Base-by-base conservation (phyloP, 805 yeast species). In the Ogataea chonburiensis region DNA sequence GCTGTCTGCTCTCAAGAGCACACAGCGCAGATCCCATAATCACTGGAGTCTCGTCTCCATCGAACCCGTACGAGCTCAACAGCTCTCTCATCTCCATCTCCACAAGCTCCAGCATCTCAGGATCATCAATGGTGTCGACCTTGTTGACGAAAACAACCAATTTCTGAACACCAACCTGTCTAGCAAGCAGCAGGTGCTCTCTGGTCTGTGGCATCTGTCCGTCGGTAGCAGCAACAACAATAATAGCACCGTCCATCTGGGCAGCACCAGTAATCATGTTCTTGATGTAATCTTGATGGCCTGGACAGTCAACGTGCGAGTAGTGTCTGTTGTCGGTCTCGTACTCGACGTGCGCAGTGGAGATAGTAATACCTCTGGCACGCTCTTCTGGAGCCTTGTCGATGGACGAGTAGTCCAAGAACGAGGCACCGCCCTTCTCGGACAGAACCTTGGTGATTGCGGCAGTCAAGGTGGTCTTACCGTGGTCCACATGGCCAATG, bases 31-130 rank as follows among this genome's bases (percentile, higher is more conserved):
- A 89, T 56, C 98, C 98, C 96, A 91, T 89, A 50, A 93, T 71
- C 45, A 93, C 97, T 43, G 98, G 98, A 50, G 95, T 82, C 70
- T 91, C 82, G 61, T 93, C 98, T 71, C 98, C 98, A 61, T 93
- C 98, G 53, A 91, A 93, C 43, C 97, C 98, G 67, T 89, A 93
- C 51, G 85, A 75, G 51, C 80, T 60, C 61, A 93, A 75, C 50
- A 93, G 76, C 64, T 93, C 98, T 73, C 98, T 85, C 98, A 93
- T 93, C 76, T 93, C 98, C 98, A 93, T 93, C 75, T 93, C 98
- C 51, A 93, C 98, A 57, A 93, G 81, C 75, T 93, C 98, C 66
- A 93, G 77, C 97, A 91, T 93, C 75, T 93, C 98, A 50, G 95
- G 95, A 66, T 93, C 98, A 62, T 93, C 97, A 61, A 93, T 79